Conservation (phyloP, 2,329 filamentous ascomycete genomes). For the Teratosphaeria gauchensis region DNA sequence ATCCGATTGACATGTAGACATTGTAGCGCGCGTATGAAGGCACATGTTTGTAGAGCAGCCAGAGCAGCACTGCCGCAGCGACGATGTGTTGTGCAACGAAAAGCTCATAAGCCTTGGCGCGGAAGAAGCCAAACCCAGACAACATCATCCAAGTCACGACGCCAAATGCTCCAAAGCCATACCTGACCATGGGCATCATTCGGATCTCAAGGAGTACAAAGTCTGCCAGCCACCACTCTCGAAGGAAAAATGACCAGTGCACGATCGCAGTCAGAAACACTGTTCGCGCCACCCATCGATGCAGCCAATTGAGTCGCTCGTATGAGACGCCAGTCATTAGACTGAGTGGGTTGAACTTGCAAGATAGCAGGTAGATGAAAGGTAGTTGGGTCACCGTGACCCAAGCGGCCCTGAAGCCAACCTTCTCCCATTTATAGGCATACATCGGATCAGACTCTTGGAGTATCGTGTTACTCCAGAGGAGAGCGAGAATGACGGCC, state of each 20-base stretch:
- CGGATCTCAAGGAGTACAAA: conserved; percentile 41
- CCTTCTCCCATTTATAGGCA: conserved; percentile 42
- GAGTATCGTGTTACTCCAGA: conserved; percentile 23
- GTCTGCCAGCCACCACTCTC: conserved; percentile 42
- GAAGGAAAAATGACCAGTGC: conserved; percentile 47
- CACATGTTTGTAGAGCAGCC: conserved; percentile 41
- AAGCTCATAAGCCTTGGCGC: conserved; percentile 43
- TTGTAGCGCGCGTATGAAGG: conserved; percentile 25
- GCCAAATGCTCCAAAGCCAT: conserved; percentile 44
- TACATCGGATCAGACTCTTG: conserved; percentile 16
- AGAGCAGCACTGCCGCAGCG: conserved; percentile 41
- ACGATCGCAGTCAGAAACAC: conserved; percentile 45
- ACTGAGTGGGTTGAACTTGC: conserved; percentile 38
- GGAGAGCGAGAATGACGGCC: conserved; percentile 19
- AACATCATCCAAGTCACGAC: conserved; percentile 44
- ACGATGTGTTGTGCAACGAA: conserved; percentile 46
- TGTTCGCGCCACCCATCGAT: conserved; percentile 42
- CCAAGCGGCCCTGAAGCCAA: conserved; percentile 61
- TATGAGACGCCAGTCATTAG: conserved; percentile 39
- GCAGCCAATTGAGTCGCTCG: conserved; percentile 44
- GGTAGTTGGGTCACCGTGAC: conserved; percentile 55
- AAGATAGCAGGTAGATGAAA: conserved; percentile 46
- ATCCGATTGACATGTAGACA: conserved; percentile 20
- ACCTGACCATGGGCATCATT: conserved; percentile 39
- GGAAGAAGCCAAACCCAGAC: conserved; percentile 41